phyloP scores from a whole-genome alignment of 148 eudicot species.

The Rhododendron ferrugineum region DNA sequence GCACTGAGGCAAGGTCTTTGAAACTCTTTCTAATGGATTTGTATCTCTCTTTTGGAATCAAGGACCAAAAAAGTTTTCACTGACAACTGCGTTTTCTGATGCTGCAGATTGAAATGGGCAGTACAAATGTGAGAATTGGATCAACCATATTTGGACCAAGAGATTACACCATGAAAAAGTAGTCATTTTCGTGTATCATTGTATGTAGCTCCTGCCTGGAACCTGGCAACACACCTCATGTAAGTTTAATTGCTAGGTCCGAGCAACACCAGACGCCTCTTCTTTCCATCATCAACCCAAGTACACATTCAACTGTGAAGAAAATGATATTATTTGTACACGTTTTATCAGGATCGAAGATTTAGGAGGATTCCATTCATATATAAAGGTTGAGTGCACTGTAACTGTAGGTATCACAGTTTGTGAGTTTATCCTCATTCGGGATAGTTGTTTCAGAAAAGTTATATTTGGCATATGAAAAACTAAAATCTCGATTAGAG shows the following conservation, averaged over 20 bases:
- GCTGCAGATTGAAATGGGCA: conserved; percentile 90
- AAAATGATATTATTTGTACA: not conserved
- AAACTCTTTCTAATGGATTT: not conserved
- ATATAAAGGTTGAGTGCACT: not conserved
- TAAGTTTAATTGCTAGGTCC: not conserved
- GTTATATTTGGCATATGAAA: not conserved
- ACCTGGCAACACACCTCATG: not conserved
- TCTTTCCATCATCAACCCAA: not conserved
- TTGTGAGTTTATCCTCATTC: not conserved
- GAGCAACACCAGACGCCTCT: not conserved
- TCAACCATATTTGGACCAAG: conserved; percentile 96
- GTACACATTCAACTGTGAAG: not conserved
- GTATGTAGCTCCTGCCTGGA: not conserved
- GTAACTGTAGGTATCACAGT: not conserved
- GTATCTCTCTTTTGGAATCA: not conserved
- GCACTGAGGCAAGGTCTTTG: not conserved
- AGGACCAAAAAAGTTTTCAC: not conserved
- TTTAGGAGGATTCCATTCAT: not conserved
- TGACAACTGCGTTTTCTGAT: not conserved
- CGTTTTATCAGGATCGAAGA: not conserved
- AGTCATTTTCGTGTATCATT: not conserved
- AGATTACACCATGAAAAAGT: conserved; percentile 61
- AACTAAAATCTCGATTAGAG: not conserved
- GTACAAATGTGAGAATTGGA: conserved; percentile 89
- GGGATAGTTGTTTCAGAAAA: not conserved